Evolutionary conservation across 805 yeast genomes (phyloP), one percentile per base, ranked within the genome.

Genomic region (Wickerhamiella kurtzmanii): DNA sequence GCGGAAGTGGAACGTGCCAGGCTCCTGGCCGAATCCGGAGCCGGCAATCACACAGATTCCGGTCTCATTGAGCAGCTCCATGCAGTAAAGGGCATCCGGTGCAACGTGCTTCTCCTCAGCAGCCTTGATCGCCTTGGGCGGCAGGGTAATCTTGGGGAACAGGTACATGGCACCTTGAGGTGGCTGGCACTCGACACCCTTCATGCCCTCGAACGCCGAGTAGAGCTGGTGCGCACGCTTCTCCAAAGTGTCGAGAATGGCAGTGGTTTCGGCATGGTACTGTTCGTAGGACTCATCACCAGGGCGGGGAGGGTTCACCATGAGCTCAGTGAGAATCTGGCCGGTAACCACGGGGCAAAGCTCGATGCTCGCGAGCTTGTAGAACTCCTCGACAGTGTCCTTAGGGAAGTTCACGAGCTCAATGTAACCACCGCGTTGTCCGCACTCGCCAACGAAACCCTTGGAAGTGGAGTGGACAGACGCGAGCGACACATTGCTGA

Each of bases 21-120:
- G 79, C 43, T 72, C 81, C 67, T 92, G 98, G 28, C 97, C 96
- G 58, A 92, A 92, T 0, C 99, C 99, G 32, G 86, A 78, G 37
- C 98, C 99, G 25, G 99, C 97, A 52, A 92, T 94, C 40, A 94
- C 85, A 66, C 99, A 92, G 50, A 92, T 86, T 56, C 99, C 99
- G 4, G 98, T 87, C 42, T 68, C 64, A 53, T 89, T 89, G 54
- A 92, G 72, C 49, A 92, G 70, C 55, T 81, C 80, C 61, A 81
- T 71, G 64, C 96, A 88, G 69, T 92, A 92, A 53, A 82, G 77
- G 62, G 83, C 96, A 63, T 92, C 98, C 18, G 94, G 81, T n/a
- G 52, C 56, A 57, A 76, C 60, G 20, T 75, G 77, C 25, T 62
- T 59, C 47, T 71, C 68, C 46, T 70, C 67, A 32, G 96, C 94